phyloP scores from a whole-genome alignment of 176 grass and related monocot genomes.

The Calamus simplicifolius region DNA sequence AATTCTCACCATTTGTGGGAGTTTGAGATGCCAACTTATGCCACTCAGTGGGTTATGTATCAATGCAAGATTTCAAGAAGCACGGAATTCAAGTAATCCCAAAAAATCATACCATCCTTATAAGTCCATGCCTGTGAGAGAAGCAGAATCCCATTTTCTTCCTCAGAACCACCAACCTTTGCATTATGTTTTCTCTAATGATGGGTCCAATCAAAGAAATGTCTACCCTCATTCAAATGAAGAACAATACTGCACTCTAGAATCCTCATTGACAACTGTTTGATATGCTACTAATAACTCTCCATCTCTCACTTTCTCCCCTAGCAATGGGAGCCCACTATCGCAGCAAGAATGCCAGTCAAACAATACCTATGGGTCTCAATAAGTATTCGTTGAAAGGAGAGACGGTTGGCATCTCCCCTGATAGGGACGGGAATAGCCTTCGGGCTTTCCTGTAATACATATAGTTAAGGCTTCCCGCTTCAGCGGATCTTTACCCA shows the following conservation, averaged over 20 bases:
- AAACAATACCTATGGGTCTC: slow-evolving; percentile 59
- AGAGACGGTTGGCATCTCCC: slow-evolving; percentile 97
- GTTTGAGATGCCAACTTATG: background rate
- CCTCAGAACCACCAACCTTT: slow-evolving; percentile 11
- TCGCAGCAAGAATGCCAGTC: slow-evolving; percentile 62
- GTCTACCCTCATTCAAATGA: slow-evolving; percentile 10
- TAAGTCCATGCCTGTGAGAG: background rate
- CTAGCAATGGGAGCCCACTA: slow-evolving; percentile 38
- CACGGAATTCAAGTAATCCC: background rate
- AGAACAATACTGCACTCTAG: slow-evolving; percentile 49
- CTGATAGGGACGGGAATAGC: slow-evolving; percentile 64
- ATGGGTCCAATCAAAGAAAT: slow-evolving; percentile 13
- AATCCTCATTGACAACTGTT: slow-evolving; percentile 45
- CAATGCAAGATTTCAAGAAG: slow-evolving; percentile 11
- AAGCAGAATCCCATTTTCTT: slow-evolving; percentile 5
- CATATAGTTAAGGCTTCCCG: no score
- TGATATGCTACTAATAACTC: slow-evolving; percentile 48
- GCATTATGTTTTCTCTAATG: slow-evolving; percentile 27
- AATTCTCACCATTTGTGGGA: no score
- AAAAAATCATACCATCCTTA: background rate
- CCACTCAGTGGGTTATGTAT: background rate
- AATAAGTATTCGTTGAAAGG: slow-evolving; percentile 40
- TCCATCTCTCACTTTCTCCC: slow-evolving; percentile 37
- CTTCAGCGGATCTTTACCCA: slow-evolving; percentile 34
- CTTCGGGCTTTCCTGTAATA: slow-evolving; percentile 21